These are phyloP conservation scores for Cryptosporidium parvum DNA, from an alignment of 169 alveolate species.

Conservation along the genomic window DNA sequence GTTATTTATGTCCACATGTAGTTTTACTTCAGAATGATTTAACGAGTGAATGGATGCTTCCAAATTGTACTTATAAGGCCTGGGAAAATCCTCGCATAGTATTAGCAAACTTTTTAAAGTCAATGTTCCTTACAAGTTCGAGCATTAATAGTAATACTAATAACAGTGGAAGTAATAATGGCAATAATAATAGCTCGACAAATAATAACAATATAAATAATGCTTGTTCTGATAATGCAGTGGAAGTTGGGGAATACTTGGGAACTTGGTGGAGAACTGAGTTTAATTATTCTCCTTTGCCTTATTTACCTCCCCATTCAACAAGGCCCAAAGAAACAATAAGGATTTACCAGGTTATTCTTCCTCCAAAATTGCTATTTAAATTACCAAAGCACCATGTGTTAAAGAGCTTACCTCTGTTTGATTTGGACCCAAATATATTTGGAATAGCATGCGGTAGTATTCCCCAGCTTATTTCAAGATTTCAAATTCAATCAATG, in stretches of 20 bases:
- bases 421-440: slow-evolving; percentile 77
- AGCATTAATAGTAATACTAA: neutral
- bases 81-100: slow-evolving; percentile 82
- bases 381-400: slow-evolving; percentile 77
- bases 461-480: slow-evolving; percentile 79
- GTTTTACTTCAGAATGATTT: slow-evolving; percentile 77
- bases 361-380: slow-evolving; percentile 78
- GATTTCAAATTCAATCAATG: slow-evolving; percentile 81
- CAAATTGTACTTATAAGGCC: slow-evolving; percentile 78
- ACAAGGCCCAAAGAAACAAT: slow-evolving; percentile 81
- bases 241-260: slow-evolving; percentile 80
- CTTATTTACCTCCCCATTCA: slow-evolving; percentile 82
- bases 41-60: slow-evolving; percentile 78
- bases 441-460: slow-evolving; percentile 81
- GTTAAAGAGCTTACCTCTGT: slow-evolving; percentile 79
- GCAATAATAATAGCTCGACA: neutral
- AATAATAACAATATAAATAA: slow-evolving; percentile 5
- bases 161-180: neutral
- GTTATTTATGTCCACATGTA: slow-evolving; percentile 79
- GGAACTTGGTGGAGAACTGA: slow-evolving; percentile 84
- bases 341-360: slow-evolving; percentile 80
- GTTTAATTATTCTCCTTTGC: slow-evolving; percentile 79
- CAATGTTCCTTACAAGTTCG: slow-evolving; percentile 34
- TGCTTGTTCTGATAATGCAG: slow-evolving; percentile 62
- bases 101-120: slow-evolving; percentile 73